These are phyloP conservation scores for Torrubiella hemipterigena DNA, from an alignment of 2,329 filamentous ascomycete genomes.

Conservation along the genomic window DNA sequence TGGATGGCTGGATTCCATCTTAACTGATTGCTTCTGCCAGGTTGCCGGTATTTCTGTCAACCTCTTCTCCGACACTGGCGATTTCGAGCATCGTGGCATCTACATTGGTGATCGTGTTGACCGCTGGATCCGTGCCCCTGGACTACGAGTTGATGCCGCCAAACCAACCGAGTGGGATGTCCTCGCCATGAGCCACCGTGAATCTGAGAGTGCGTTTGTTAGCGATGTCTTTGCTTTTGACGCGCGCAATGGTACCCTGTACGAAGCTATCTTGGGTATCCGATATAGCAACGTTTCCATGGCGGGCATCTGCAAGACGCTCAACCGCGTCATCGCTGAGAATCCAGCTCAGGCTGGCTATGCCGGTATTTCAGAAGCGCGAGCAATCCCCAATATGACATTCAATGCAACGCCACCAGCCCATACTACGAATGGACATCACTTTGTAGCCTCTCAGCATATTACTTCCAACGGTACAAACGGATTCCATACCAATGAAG, in stretches of 20 bases:
- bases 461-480: too few relatives aligned
- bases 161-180: constrained; percentile 3
- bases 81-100: constrained; percentile 12
- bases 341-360: too few relatives aligned
- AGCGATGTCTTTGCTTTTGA: constrained; percentile 7
- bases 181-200: constrained; percentile 2
- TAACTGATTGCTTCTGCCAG: constrained; percentile 21
- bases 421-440: too few relatives aligned
- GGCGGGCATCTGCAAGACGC: constrained; percentile 4
- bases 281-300: constrained; percentile 5
- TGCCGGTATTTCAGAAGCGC: background rate
- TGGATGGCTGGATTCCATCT: constrained; percentile 14
- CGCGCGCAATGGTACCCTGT: background rate
- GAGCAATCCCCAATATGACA: background rate
- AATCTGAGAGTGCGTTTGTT: constrained; percentile 1
- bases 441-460: too few relatives aligned
- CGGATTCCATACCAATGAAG: too few relatives aligned
- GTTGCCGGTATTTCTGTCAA: constrained; percentile 24
- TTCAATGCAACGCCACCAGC: too few relatives aligned
- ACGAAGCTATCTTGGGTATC: constrained; percentile 7
- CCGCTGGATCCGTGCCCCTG: constrained; percentile 18
- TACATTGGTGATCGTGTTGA: constrained; percentile 20
- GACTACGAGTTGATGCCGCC: background rate
- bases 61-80: constrained; percentile 15
- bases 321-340: too few relatives aligned